Base-by-base conservation (phyloP, 306 rosid species). In the Sindora glabra region DNA sequence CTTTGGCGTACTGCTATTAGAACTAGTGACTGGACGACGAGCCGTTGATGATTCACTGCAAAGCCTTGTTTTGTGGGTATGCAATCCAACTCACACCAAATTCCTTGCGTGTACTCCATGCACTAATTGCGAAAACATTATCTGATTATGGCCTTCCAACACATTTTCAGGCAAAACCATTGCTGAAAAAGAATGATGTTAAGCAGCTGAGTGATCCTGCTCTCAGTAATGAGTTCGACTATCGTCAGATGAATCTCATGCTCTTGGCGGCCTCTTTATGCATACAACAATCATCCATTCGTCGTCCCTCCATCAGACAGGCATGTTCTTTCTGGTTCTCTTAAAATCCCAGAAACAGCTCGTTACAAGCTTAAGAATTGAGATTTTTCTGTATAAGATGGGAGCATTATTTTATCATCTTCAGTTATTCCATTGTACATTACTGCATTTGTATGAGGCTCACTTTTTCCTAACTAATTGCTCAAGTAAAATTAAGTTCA, bases 21-120 rank as follows among this genome's bases (percentile, higher is more conserved):
- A 89, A 74, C 71, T 94, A 27, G 87, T 86, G 62, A 86, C 94
- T 13, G 97, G 99, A 19, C 77, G 99, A 26, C 77, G 95, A 61
- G 99, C 99, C 39, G 90, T 94, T 29, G 97, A 94, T 71, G 84
- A 86, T 82, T 94, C 97, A 40, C 88, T 84, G 64, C 97, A 86
- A 69, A 94, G 99, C 78, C 95, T 94, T 42, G 97, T 94, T 66
- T 68, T 94, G 56, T 94, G 99, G 99, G 99, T 89, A 76, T 46
- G 74, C 50, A 29, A 9, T 44, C 71, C 36, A 29, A 42, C 44
- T 18, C 15, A 14, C 1, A 8, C 14, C 34, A 29, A 9, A 29
- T 4, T 29, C 34, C 8, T 29, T 29, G 34, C 8, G 5, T 29
- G 5, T 4, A 29, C 34, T 29, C 8, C 34, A 29, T 29, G 5